A percentile compares a stretch with the other conserved stretches of the same genome.
Evolutionary conservation across 345 rosid species (phyloP).

Genomic region (Lepidium sativum): DNA sequence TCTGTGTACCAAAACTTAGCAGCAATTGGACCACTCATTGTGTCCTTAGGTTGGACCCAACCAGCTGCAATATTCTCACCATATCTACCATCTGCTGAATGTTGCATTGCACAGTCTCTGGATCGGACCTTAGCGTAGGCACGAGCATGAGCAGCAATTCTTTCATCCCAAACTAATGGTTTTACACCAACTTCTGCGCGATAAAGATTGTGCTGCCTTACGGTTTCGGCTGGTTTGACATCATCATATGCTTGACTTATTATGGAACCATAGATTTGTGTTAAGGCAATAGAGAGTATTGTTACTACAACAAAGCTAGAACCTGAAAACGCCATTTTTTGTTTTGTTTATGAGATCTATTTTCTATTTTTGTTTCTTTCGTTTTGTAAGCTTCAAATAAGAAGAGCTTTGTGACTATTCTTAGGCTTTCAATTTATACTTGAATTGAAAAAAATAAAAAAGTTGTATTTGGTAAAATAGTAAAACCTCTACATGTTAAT

Average conservation of each 20-base stretch:
- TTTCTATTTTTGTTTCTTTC: neutral
- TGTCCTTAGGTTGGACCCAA: constrained; percentile 6
- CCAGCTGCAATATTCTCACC: constrained; percentile 47
- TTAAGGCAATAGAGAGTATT: neutral
- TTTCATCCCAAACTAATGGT: constrained; percentile 31
- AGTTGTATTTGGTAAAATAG: neutral
- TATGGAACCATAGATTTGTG: neutral
- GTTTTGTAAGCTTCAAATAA: constrained; percentile 1
- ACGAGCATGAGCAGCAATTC: constrained; percentile 29
- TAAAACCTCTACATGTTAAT: neutral
- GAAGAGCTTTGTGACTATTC: constrained; percentile 14
- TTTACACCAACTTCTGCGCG: constrained; percentile 32
- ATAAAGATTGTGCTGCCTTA: constrained; percentile 30
- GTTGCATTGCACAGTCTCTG: constrained; percentile 27
- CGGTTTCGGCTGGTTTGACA: constrained; percentile 22
- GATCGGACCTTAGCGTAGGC: constrained; percentile 20
- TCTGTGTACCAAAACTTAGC: constrained; percentile 42
- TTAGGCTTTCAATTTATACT: neutral
- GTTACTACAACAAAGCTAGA: neutral
- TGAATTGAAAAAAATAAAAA: neutral
- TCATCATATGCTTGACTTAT: neutral
- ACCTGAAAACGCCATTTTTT: constrained; percentile 8
- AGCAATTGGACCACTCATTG: constrained; percentile 24
- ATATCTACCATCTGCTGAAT: constrained; percentile 30
- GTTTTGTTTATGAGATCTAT: neutral